A percentile compares a stretch with the other conserved stretches of the same genome.
These are phyloP conservation scores for Colletotrichum spinosum DNA, from an alignment of 2,329 filamentous ascomycete species.

Conservation along the genomic window DNA sequence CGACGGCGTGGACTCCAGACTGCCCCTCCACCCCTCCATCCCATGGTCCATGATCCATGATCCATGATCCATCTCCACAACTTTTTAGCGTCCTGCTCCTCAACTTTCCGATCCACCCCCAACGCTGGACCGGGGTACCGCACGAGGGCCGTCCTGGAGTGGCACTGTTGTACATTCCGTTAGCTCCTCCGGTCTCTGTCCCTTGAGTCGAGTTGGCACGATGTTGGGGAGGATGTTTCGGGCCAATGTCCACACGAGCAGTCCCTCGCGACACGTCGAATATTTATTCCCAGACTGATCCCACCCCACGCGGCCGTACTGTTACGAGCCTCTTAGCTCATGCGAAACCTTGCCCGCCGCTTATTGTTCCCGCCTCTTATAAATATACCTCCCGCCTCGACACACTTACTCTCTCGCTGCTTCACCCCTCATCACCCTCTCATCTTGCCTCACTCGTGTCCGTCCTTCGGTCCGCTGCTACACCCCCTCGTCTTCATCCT, in stretches of 20 bases:
- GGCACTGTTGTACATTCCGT: slow-evolving; percentile 18
- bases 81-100: slow-evolving; percentile 29
- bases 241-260: slow-evolving; percentile 53
- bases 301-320: slow-evolving; percentile 45
- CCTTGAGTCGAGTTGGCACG: slow-evolving; percentile 33
- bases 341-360: slow-evolving; percentile 41
- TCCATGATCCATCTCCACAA: slow-evolving; percentile 8
- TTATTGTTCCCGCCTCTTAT: slow-evolving; percentile 42
- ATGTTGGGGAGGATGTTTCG: slow-evolving; percentile 45
- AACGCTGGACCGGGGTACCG: slow-evolving; percentile 24
- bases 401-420: neutral
- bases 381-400: slow-evolving; percentile 42
- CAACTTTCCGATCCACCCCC: slow-evolving; percentile 29
- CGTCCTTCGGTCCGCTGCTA: slow-evolving; percentile 21
- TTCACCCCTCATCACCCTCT: slow-evolving; percentile 26
- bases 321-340: slow-evolving; percentile 49
- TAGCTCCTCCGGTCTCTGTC: slow-evolving; percentile 32
- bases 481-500: slow-evolving; percentile 25
- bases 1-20: slow-evolving; percentile 13
- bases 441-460: slow-evolving; percentile 39
- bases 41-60: too few relatives aligned
- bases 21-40: slow-evolving; percentile 17
- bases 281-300: slow-evolving; percentile 41
- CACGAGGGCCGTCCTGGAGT: neutral
- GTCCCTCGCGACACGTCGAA: slow-evolving; percentile 43